Conservation (phyloP, 176 grass and related monocot genomes). For the Triticum urartu region DNA sequence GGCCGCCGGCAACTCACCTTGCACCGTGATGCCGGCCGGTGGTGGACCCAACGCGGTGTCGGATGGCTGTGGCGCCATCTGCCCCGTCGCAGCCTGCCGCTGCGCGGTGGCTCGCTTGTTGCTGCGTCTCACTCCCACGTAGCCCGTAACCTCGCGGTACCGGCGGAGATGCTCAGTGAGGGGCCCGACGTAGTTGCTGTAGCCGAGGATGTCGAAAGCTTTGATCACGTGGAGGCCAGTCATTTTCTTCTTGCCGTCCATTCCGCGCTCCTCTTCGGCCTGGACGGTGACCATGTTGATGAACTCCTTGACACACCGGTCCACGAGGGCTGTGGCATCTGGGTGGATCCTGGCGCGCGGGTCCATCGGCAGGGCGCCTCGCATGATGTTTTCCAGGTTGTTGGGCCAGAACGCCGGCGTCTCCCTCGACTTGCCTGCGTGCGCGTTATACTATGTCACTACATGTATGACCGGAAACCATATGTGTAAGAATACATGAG, state of each 20-base stretch:
- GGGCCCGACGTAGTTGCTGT: conserved; percentile 14
- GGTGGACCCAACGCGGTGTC: too few species aligned
- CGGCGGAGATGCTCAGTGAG: conserved; percentile 3
- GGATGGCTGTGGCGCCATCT: not conserved
- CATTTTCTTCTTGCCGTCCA: not conserved
- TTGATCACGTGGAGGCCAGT: conserved; percentile 15
- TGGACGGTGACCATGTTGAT: not conserved
- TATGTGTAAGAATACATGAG: too few species aligned
- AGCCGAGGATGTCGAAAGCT: conserved; percentile 9
- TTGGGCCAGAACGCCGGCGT: not conserved
- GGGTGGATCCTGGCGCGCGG: not conserved
- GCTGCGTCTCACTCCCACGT: not conserved
- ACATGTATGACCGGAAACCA: too few species aligned
- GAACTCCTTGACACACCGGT: conserved; percentile 2
- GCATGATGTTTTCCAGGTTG: conserved; percentile 14
- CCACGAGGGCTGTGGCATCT: conserved; percentile 3
- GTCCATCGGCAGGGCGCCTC: not conserved
- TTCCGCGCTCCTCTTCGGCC: not conserved
- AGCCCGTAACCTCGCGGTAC: conserved; percentile 19
- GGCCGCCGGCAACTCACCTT: too few species aligned
- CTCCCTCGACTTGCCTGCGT: not conserved
- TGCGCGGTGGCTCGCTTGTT: too few species aligned
- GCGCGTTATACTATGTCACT: not conserved
- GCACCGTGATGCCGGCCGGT: too few species aligned
- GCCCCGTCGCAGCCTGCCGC: too few species aligned